These are phyloP conservation scores for Moesziomyces globuligerus DNA, from an alignment of 1,284 basidiomycete genomes.

Conservation along the genomic window DNA sequence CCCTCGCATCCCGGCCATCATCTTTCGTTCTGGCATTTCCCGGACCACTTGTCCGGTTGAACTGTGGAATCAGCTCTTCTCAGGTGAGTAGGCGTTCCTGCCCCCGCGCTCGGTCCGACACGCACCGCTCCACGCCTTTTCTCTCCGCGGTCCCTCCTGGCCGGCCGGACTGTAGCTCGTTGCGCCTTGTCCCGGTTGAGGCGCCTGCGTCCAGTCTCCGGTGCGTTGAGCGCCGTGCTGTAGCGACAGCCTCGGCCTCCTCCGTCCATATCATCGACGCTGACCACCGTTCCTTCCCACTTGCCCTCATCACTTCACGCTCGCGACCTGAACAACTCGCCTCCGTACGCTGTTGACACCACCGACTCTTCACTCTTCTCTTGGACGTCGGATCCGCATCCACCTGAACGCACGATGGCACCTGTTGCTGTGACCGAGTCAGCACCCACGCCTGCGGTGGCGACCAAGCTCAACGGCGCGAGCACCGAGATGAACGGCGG, in stretches of 20 bases:
- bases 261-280: constrained; percentile 16
- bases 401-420: constrained; percentile 17
- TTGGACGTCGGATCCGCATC: neutral
- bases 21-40: neutral
- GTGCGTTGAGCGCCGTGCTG: too few species aligned
- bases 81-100: neutral
- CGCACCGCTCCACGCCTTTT: constrained; percentile 17
- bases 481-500: constrained; percentile 26
- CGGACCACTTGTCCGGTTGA: constrained; percentile 1
- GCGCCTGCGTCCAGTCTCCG: too few species aligned
- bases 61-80: neutral
- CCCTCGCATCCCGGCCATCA: constrained; percentile 5
- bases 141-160: neutral
- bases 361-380: too few species aligned
- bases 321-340: too few species aligned
- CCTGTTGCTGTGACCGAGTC: constrained; percentile 37
- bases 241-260: neutral
- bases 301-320: too few species aligned
- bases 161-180: neutral
- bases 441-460: constrained; percentile 6
- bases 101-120: constrained; percentile 23
- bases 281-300: constrained; percentile 2
- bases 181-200: too few species aligned
- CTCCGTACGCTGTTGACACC: too few species aligned
- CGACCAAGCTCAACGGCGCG: constrained; percentile 16